Evolutionary conservation across 2,329 filamentous ascomycete genomes (phyloP), one percentile per base, ranked within the genome.

Genomic region (Pseudogymnoascus sp.): DNA sequence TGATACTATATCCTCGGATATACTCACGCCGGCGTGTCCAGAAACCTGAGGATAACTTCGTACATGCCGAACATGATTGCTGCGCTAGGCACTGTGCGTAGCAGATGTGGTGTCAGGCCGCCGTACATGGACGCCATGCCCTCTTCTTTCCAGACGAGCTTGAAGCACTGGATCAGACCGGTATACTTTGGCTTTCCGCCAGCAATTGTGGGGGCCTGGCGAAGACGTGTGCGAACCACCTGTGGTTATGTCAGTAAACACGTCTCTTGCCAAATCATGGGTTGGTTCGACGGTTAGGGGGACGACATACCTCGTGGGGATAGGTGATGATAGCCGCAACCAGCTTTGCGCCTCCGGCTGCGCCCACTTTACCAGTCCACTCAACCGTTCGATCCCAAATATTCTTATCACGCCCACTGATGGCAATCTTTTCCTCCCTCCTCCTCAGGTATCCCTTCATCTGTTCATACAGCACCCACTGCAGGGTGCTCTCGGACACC

Each of bases 21-120:
- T 39, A 38, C 37, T 59, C 37, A 71, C 52, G 68, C 61, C 61
- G 70, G 68, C 33, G 70, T 69, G 52, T 70, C 69, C 21, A 75
- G 65, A 35, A 74, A 38, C 58, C 71, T 73, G 64, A 75, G 65
- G 38, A 75, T 71, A 16, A 72, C 69, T 63, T 75, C 74, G 62
- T 75, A 96, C 80, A 94, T 94, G 75, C 91, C 92, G 74, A 97
- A 96, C 90, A 96, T 97, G 74, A 97, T 96, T 68, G 90, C 92
- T 6, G 93, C 92, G 68, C 90, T 94, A 1, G 93, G 93, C 5
- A 97, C 92, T 6, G 92, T 92, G 65, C 92, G 83, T 75, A 97
- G 84, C 70, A 97, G 84, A 73, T 97, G 93, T 55, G 93, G 92
- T 12, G 92, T 95, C 70, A 97, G 80, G 16, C 92, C 92, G 62